Evolutionary conservation across 139 green algal species (phyloP).

Genomic region (Chlorella sp.): DNA sequence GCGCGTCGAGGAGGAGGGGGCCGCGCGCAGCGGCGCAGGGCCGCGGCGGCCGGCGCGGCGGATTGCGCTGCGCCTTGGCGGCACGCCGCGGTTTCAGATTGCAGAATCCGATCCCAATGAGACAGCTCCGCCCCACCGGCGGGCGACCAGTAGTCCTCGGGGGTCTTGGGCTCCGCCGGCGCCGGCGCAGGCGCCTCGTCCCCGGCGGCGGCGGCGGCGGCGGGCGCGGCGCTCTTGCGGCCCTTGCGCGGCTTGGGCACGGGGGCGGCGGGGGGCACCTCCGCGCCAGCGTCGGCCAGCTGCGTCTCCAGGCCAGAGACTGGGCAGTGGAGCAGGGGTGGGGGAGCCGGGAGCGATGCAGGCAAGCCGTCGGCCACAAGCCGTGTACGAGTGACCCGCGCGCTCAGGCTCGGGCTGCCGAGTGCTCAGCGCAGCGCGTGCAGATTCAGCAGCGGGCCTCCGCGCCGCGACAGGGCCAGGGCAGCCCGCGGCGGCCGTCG

Average conservation of each 20-base stretch:
- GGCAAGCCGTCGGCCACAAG: not conserved
- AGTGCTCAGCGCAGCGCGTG: too few relatives aligned
- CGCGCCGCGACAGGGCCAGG: too few relatives aligned
- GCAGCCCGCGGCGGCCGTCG: too few relatives aligned
- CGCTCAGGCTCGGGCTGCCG: not conserved
- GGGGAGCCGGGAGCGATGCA: not conserved
- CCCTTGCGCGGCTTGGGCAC: too few relatives aligned
- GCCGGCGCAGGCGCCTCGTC: not conserved
- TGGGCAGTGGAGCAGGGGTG: not conserved
- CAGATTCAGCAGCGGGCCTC: too few relatives aligned
- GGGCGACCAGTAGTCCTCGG: conserved; percentile 53
- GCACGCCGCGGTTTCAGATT: not conserved
- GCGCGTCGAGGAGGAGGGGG: not conserved
- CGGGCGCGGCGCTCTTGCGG: too few relatives aligned
- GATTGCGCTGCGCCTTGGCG: not conserved
- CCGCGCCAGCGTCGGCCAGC: conserved; percentile 27
- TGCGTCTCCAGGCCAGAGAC: conserved; percentile 19
- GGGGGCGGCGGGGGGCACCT: conserved; percentile 11
- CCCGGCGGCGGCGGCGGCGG: not conserved
- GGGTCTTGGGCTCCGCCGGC: not conserved
- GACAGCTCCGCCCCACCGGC: too few relatives aligned
- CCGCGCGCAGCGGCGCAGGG: not conserved
- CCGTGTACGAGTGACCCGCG: not conserved
- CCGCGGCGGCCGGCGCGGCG: not conserved
- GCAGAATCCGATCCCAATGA: not conserved